Conservation (phyloP, 192 early-diverging fungal genomes). For the Umbelopsis vinacea region DNA sequence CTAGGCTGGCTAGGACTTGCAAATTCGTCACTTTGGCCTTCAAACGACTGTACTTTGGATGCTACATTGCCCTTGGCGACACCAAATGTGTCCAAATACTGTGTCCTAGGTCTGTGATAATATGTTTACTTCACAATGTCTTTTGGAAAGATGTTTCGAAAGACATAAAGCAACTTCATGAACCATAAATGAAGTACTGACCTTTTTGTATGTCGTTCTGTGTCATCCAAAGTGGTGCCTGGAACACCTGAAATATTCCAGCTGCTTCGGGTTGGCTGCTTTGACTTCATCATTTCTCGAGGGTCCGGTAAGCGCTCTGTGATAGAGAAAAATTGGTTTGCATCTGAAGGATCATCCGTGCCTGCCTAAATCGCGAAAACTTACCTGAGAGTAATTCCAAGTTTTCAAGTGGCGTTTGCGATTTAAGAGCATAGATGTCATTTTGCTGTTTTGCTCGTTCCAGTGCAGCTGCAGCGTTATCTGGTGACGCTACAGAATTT, state of each 20-base stretch:
- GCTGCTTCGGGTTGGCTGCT: not conserved
- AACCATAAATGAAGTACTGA: not conserved
- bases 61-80: not conserved
- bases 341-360: not conserved
- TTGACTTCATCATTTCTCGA: not conserved
- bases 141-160: not conserved
- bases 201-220: slow-evolving; percentile 9
- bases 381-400: slow-evolving; percentile 27
- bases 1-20: not conserved
- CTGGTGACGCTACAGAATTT: slow-evolving; percentile 22
- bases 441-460: slow-evolving; percentile 3
- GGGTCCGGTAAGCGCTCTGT: slow-evolving; percentile 5
- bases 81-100: not conserved
- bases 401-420: slow-evolving; percentile 16
- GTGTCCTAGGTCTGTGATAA: not conserved
- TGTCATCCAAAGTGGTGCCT: not conserved
- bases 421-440: slow-evolving; percentile 1
- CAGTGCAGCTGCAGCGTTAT: slow-evolving; percentile 19
- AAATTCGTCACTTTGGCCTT: not conserved
- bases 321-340: not conserved
- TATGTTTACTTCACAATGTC: not conserved
- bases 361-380: not conserved
- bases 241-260: slow-evolving; percentile 5
- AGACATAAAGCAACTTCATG: not conserved
- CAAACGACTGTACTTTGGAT: not conserved